phyloP scores from a whole-genome alignment of 2,329 filamentous ascomycete species.

The Colletotrichum truncatum region DNA sequence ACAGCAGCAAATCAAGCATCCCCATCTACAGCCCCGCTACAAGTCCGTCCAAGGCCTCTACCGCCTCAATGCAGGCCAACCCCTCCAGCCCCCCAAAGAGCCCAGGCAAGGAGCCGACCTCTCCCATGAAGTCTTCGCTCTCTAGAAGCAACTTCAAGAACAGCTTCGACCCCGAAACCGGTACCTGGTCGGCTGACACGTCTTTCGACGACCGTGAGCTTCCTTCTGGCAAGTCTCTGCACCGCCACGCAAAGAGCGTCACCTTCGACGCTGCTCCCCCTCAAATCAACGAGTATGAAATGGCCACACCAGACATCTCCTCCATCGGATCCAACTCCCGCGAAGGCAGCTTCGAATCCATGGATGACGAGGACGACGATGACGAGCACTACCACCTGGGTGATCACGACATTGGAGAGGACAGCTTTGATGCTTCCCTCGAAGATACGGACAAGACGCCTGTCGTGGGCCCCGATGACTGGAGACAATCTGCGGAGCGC shows the following conservation, averaged over 20 bases:
- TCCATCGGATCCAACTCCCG: conserved; percentile 89
- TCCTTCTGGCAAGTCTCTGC: conserved; percentile 72
- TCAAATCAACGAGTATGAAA: conserved; percentile 97
- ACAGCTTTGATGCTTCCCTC: conserved; percentile 94
- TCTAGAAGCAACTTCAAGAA: conserved; percentile 73
- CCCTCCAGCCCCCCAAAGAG: conserved; percentile 47
- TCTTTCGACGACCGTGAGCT: conserved; percentile 66
- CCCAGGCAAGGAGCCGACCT: conserved; percentile 76
- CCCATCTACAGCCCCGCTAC: conserved; percentile 63
- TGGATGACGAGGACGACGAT: conserved; percentile 72
- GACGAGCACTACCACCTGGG: conserved; percentile 59
- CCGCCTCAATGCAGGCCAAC: conserved; percentile 2
- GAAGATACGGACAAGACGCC: conserved; percentile 98
- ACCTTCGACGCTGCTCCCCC: conserved; percentile 95
- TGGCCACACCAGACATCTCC: conserved; percentile 96
- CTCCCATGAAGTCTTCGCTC: conserved; percentile 90
- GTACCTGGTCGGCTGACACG: conserved; percentile 74
- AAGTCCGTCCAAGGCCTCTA: conserved; percentile 36
- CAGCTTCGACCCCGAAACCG: conserved; percentile 74
- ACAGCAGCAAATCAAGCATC: conserved; percentile 67
- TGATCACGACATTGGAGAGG: conserved; percentile 72
- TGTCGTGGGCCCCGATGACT: conserved; percentile 96
- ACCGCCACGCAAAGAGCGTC: conserved; percentile 93
- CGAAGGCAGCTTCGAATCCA: conserved; percentile 91
- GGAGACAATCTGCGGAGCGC: conserved; percentile 69